These are phyloP conservation scores for Camellia sinensis DNA, from an alignment of 148 eudicot genomes.

Conservation along the genomic window DNA sequence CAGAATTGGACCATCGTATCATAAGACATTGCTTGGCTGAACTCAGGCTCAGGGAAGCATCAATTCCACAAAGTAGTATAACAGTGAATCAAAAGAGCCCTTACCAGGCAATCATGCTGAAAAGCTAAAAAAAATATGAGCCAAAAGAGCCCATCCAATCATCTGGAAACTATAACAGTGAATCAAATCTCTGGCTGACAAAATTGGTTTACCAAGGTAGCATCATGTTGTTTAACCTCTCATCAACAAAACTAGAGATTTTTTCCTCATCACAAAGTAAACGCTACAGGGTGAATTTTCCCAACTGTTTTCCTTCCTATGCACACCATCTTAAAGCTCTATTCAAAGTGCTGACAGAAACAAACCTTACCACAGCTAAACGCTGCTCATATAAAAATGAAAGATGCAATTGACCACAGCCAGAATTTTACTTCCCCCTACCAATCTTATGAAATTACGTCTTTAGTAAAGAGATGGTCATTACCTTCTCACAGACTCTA, in stretches of 20 bases:
- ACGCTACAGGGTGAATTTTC: not conserved
- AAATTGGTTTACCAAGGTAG: too few species aligned
- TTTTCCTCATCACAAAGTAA: not conserved
- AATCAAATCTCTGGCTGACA: too few species aligned
- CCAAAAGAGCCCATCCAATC: too few species aligned
- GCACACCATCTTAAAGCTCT: not conserved
- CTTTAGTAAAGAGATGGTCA: too few species aligned
- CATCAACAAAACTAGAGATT: not conserved
- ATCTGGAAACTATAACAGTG: too few species aligned
- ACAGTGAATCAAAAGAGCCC: too few species aligned
- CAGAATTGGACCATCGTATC: not conserved
- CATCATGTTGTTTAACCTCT: too few species aligned
- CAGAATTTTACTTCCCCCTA: not conserved
- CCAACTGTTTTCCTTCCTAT: not conserved
- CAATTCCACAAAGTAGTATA: not conserved
- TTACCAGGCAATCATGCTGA: too few species aligned
- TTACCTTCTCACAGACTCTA: not conserved
- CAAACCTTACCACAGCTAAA: not conserved
- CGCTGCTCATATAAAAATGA: not conserved
- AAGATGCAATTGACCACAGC: not conserved
- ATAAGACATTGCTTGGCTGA: not conserved
- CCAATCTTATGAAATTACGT: not conserved
- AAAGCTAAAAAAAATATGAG: too few species aligned
- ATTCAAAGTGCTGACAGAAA: not conserved
- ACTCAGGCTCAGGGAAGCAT: not conserved